Evolutionary conservation across 2,329 filamentous ascomycete species (phyloP), one percentile per base, ranked within the genome.

Genomic region (Drechslerella coelobrocha): DNA sequence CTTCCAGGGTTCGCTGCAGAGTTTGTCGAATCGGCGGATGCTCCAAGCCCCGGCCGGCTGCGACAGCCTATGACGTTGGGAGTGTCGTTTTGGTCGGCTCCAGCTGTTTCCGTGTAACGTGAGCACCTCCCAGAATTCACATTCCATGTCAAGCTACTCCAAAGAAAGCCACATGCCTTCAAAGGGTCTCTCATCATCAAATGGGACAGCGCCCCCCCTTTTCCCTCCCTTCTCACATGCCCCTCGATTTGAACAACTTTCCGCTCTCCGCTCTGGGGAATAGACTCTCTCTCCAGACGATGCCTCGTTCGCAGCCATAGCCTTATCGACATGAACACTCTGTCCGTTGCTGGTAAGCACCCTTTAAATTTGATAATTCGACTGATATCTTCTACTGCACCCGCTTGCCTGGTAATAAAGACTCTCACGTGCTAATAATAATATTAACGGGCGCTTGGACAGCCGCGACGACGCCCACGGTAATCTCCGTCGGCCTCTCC

Each of bases 401-500:
- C 8, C 21, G 14, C 31, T 27, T 52, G 2, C 4, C 21, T 23
- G 27, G 27, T n/a, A 23, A 23, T 8, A 50, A 23, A 8, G 19
- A 29, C 23, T 14, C 19, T n/a, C 54, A 47, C 39, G 14, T 34
- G 29, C 29, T 3, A 14, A 23, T 23, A 59, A 1, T 8, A n/a
- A 19, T 29, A 39, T 2, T 41, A 5, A 14, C 10, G 10, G 3
- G 12, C 21, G 43, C 27, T 3, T 19, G 10, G 12, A 48, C 23
- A 69, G 68, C 91, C 73, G 92, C 92, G 53, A 89, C 97, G 60
- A 91, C 92, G 73, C 93, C 94, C 10, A 92, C 90, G 2, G 89
- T 96, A 50, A 84, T 97, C 61, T 88, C 90, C 74, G 97, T 93
- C 12, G 88, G 93, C 73, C 83, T 97, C 75, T 88, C 88, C 66